These are phyloP conservation scores for Xylariaceae sp. DNA, from an alignment of 2,329 filamentous ascomycete genomes.

Conservation along the genomic window DNA sequence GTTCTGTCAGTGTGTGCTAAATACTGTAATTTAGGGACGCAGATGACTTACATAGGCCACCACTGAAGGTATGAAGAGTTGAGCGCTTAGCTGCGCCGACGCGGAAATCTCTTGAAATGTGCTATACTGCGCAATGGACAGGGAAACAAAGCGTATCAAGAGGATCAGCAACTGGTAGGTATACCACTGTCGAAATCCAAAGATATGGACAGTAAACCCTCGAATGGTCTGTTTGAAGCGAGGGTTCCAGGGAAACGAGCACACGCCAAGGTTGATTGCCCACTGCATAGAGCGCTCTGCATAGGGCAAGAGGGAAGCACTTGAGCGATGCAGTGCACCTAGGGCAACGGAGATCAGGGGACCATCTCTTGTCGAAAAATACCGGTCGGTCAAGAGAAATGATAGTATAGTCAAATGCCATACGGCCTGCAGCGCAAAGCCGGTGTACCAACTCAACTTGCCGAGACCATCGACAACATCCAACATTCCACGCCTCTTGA, in stretches of 20 bases:
- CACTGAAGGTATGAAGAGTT: slow-evolving; percentile 49
- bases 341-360: slow-evolving; percentile 16
- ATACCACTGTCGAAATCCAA: slow-evolving; percentile 61
- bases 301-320: slow-evolving; percentile 34
- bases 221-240: slow-evolving; percentile 54
- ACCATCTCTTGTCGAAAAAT: slow-evolving; percentile 11
- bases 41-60: slow-evolving; percentile 47
- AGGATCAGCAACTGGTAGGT: slow-evolving; percentile 57
- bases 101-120: slow-evolving; percentile 34
- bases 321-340: slow-evolving; percentile 15
- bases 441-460: slow-evolving; percentile 44
- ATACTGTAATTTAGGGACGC: neutral
- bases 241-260: slow-evolving; percentile 64
- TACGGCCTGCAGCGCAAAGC: slow-evolving; percentile 30
- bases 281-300: slow-evolving; percentile 39
- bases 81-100: slow-evolving; percentile 44
- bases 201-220: slow-evolving; percentile 55
- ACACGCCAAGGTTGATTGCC: slow-evolving; percentile 43
- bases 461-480: slow-evolving; percentile 40
- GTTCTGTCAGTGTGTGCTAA: slow-evolving; percentile 19
- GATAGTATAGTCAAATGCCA: slow-evolving; percentile 44
- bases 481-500: slow-evolving; percentile 36
- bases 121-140: slow-evolving; percentile 37
- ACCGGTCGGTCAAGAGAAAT: slow-evolving; percentile 19
- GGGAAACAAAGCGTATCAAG: slow-evolving; percentile 47